Conservation (phyloP, 179 eudicot species). For the Spergularia azorica region DNA sequence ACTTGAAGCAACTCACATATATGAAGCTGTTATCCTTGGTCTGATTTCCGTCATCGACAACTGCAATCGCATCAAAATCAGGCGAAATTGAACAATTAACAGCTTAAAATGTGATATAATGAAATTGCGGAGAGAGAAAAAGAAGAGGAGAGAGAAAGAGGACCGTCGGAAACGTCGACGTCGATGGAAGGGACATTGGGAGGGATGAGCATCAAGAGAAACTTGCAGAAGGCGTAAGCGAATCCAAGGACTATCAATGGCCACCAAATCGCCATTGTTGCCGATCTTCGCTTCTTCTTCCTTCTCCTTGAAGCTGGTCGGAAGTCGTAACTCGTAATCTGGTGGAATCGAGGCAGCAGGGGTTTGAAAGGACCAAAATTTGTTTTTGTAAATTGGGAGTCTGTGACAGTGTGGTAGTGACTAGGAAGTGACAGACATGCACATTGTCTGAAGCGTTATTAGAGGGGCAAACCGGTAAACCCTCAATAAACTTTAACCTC, state of each 20-base stretch:
- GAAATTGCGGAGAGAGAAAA: conserved; percentile 13
- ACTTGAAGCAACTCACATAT: conserved; percentile 60
- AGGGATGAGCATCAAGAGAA: conserved; percentile 86
- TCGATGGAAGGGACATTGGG: conserved; percentile 94
- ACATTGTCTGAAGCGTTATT: too few relatives aligned
- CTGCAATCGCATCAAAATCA: conserved; percentile 41
- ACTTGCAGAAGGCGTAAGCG: conserved; percentile 71
- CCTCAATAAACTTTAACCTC: too few relatives aligned
- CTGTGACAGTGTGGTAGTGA: too few relatives aligned
- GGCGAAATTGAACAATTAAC: neutral
- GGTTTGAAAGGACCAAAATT: too few relatives aligned
- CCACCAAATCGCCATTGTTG: conserved; percentile 84
- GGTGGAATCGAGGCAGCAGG: too few relatives aligned
- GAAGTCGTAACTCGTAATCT: too few relatives aligned
- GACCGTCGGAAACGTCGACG: conserved; percentile 88
- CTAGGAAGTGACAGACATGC: too few relatives aligned
- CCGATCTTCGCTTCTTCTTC: neutral
- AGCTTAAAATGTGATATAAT: neutral
- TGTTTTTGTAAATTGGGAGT: too few relatives aligned
- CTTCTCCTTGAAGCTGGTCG: too few relatives aligned
- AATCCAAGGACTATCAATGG: conserved; percentile 68
- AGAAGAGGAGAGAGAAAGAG: conserved; percentile 22
- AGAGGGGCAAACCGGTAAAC: too few relatives aligned
- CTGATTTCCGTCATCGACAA: conserved; percentile 85
- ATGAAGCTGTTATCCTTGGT: conserved; percentile 89